Percentiles rank a stretch among this genome's conserved stretches.
phyloP scores from a whole-genome alignment of 176 grass and related monocot genomes.

The Ensete ventricosum region DNA sequence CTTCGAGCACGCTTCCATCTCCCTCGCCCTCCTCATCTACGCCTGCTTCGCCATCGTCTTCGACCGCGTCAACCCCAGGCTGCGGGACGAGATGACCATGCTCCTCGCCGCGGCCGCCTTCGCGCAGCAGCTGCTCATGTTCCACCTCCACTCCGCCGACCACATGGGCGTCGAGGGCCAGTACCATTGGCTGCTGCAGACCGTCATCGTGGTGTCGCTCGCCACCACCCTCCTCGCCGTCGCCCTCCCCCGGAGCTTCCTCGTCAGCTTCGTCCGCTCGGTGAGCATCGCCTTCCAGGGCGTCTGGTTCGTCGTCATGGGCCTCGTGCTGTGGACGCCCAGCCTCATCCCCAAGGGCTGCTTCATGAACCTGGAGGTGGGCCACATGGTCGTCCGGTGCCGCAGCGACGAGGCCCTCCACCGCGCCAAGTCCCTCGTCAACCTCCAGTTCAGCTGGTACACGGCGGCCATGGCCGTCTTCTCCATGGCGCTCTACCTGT shows the following conservation, averaged over 20 bases:
- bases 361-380: constrained; percentile 75
- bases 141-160: constrained; percentile 19
- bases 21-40: constrained; percentile 42
- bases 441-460: constrained; percentile 93
- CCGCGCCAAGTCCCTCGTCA: constrained; percentile 77
- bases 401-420: constrained; percentile 38
- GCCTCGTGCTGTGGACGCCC: constrained; percentile 85
- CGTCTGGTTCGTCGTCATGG: constrained; percentile 76
- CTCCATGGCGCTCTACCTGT: constrained; percentile 48
- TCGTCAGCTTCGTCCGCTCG: constrained; percentile 54
- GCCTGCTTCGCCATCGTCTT: constrained; percentile 20
- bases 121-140: constrained; percentile 9
- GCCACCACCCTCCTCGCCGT: constrained; percentile 51
- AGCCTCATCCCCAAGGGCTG: constrained; percentile 57
- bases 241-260: constrained; percentile 41
- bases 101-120: constrained; percentile 13
- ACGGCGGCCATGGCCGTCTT: constrained; percentile 46
- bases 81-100: background rate
- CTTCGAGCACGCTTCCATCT: constrained; percentile 64
- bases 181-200: constrained; percentile 76
- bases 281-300: constrained; percentile 76
- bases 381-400: constrained; percentile 64
- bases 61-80: background rate
- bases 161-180: constrained; percentile 88
- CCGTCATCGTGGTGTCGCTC: constrained; percentile 58